These are phyloP conservation scores for Jacaranda copaia DNA, from an alignment of 257 asterid species.

Conservation along the genomic window DNA sequence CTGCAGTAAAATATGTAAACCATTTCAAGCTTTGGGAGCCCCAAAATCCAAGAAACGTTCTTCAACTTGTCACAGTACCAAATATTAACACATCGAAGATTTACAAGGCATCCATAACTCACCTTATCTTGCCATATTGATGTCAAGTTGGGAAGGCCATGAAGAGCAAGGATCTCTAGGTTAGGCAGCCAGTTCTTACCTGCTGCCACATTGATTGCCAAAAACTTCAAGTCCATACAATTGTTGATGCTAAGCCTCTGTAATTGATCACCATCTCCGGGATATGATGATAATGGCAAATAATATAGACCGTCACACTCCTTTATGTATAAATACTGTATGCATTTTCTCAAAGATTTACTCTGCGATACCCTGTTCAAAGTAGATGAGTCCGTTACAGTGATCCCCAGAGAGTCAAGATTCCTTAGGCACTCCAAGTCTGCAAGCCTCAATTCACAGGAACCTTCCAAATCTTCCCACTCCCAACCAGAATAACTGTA, in stretches of 20 bases:
- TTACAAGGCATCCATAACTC: slow-evolving; percentile 44
- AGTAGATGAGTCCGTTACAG: slow-evolving; percentile 42
- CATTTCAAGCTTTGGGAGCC: slow-evolving; percentile 56
- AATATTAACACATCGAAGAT: slow-evolving; percentile 51
- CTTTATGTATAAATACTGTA: slow-evolving; percentile 54
- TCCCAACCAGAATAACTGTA: slow-evolving; percentile 55
- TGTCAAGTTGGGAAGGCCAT: slow-evolving; percentile 53
- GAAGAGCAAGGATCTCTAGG: slow-evolving; percentile 56
- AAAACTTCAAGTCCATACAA: slow-evolving; percentile 43
- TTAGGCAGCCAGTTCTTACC: slow-evolving; percentile 52
- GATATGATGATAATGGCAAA: slow-evolving; percentile 47
- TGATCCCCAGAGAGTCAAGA: slow-evolving; percentile 55
- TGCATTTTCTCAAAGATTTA: slow-evolving; percentile 39
- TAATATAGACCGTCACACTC: slow-evolving; percentile 54
- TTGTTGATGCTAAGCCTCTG: slow-evolving; percentile 59
- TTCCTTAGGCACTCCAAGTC: slow-evolving; percentile 46
- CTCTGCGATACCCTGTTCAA: slow-evolving; percentile 44
- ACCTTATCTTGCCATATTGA: slow-evolving; percentile 50
- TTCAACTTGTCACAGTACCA: slow-evolving; percentile 56
- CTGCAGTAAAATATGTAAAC: slow-evolving; percentile 53
- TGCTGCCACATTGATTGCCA: slow-evolving; percentile 46
- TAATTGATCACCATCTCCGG: slow-evolving; percentile 55
- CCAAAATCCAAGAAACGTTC: slow-evolving; percentile 52
- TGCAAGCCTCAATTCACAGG: slow-evolving; percentile 39
- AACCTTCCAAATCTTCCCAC: slow-evolving; percentile 29